Evolutionary conservation across 2,329 filamentous ascomycete genomes (phyloP).

Genomic region (Huntiella decipiens): DNA sequence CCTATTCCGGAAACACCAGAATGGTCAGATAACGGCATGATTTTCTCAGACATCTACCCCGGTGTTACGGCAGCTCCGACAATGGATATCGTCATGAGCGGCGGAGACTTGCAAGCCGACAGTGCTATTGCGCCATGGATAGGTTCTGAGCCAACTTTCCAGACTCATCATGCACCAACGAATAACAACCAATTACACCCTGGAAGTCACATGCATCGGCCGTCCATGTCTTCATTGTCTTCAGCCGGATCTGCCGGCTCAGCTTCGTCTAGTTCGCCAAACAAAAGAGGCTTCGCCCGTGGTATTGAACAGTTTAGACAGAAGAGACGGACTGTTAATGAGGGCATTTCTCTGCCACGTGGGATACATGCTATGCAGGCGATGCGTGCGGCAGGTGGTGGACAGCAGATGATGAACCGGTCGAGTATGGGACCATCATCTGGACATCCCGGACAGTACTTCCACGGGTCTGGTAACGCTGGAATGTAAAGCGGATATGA

Average conservation of each 20-base stretch:
- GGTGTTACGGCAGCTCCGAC: constrained; percentile 3
- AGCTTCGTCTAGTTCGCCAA: constrained; percentile 10
- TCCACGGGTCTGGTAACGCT: neutral
- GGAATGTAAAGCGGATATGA: neutral
- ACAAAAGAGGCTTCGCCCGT: constrained; percentile 12
- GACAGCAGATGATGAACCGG: no score
- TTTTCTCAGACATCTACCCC: constrained; percentile 9
- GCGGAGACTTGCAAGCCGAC: constrained; percentile 2
- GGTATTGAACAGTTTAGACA: constrained; percentile 14
- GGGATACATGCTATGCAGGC: neutral
- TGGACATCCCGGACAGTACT: neutral
- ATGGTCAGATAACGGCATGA: constrained; percentile 17
- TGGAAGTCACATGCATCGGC: constrained; percentile 2
- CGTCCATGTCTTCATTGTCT: constrained; percentile 1
- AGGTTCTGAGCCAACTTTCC: neutral
- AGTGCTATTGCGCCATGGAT: constrained; percentile 8
- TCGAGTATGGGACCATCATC: neutral
- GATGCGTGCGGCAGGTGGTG: no score
- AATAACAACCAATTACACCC: constrained; percentile 3
- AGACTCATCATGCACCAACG: neutral
- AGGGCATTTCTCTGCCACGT: constrained; percentile 6
- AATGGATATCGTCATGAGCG: constrained; percentile 9
- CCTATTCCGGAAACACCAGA: constrained; percentile 21
- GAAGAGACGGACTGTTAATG: constrained; percentile 11
- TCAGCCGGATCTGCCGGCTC: neutral